phyloP scores from a whole-genome alignment of 306 rosid species.

The Casuarina equisetifolia region DNA sequence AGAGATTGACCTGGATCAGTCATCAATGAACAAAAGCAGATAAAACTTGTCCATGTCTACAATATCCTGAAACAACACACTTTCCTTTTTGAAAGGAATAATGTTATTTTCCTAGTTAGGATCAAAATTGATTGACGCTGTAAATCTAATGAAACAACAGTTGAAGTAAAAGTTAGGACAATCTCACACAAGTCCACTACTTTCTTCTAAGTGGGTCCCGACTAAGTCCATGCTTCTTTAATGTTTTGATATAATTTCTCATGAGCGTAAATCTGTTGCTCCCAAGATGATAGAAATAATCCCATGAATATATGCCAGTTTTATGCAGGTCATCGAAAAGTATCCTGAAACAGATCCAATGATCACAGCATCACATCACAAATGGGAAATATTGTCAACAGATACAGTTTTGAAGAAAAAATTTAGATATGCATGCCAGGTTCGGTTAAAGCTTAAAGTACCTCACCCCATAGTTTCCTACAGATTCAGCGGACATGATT shows the following conservation, averaged over 20 bases:
- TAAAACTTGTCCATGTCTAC: not conserved
- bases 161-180: slow-evolving; percentile 20
- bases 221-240: slow-evolving; percentile 69
- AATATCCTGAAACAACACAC: not conserved
- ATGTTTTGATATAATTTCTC: slow-evolving; percentile 64
- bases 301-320: slow-evolving; percentile 91
- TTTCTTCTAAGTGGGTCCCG: slow-evolving; percentile 72
- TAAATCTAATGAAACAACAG: slow-evolving; percentile 12
- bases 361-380: slow-evolving; percentile 7
- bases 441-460: slow-evolving; percentile 33
- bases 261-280: slow-evolving; percentile 70
- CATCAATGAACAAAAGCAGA: not conserved
- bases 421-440: slow-evolving; percentile 6
- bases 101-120: not conserved
- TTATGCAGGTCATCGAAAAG: slow-evolving; percentile 85
- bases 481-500: slow-evolving; percentile 83
- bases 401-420: not conserved
- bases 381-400: not conserved
- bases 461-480: slow-evolving; percentile 96
- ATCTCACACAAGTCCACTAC: slow-evolving; percentile 38
- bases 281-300: slow-evolving; percentile 66
- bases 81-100: not conserved
- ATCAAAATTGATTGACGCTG: not conserved
- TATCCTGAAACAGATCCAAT: slow-evolving; percentile 51
- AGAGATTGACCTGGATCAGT: not conserved